Evolutionary conservation across 2,329 filamentous ascomycete genomes (phyloP).

Genomic region (Trichoderma sp.): DNA sequence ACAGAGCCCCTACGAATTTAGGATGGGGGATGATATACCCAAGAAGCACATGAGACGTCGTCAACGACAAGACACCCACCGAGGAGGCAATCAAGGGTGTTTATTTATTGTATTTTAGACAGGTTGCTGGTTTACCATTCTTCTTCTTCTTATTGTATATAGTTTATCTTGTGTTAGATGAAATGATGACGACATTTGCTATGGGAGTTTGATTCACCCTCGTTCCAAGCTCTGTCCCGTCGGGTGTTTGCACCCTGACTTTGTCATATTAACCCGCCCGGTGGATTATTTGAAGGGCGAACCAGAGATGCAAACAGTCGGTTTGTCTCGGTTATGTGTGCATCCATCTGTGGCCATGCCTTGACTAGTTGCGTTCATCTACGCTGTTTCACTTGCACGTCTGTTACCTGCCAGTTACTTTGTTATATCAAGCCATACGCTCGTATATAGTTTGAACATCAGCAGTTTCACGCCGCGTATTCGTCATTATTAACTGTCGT

Average conservation of each 20-base stretch:
- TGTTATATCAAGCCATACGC: not conserved
- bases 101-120: slow-evolving; percentile 4
- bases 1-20: not conserved
- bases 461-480: not conserved
- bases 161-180: not conserved
- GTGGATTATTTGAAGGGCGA: not conserved
- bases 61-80: not conserved
- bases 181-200: not conserved
- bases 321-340: not conserved
- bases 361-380: not conserved
- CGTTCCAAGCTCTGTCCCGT: not conserved
- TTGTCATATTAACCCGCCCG: not conserved
- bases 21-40: slow-evolving; percentile 7
- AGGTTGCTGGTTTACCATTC: not conserved
- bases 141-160: not conserved
- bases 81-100: not conserved
- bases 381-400: not conserved
- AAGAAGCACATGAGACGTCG: not conserved
- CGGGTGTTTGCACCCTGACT: not conserved
- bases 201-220: not conserved
- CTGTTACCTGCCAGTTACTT: no score
- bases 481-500: not conserved
- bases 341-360: not conserved
- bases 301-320: not conserved
- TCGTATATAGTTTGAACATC: not conserved